phyloP scores from a whole-genome alignment of 163 green algal genomes.

The Scenedesmus sp. region DNA sequence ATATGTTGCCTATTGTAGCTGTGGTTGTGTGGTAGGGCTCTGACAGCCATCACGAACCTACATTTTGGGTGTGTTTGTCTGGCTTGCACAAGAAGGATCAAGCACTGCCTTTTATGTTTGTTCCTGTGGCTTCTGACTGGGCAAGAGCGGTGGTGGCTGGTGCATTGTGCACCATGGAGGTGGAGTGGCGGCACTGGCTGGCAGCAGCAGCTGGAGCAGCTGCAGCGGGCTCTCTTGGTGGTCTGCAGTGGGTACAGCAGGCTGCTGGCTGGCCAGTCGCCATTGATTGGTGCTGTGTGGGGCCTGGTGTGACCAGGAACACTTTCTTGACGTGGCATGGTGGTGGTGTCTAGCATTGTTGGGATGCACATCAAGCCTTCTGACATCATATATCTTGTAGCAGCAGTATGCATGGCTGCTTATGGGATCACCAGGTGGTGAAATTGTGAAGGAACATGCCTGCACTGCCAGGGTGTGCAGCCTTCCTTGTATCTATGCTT shows the following conservation, averaged over 20 bases:
- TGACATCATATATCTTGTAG: background rate
- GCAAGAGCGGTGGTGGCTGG: background rate
- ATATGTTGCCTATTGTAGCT: background rate
- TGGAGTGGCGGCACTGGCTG: background rate
- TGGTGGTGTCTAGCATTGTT: background rate
- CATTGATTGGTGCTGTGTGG: background rate
- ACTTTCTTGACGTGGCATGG: background rate
- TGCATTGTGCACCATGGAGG: background rate
- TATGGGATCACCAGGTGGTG: background rate
- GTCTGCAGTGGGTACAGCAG: background rate
- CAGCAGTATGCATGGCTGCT: background rate
- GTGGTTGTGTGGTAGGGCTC: background rate
- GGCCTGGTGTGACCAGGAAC: background rate
- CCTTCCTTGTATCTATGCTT: background rate
- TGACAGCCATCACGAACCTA: slow-evolving; percentile 10
- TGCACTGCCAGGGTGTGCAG: background rate
- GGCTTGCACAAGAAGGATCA: background rate
- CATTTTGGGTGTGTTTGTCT: background rate
- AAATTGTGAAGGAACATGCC: background rate
- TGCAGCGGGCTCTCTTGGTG: background rate
- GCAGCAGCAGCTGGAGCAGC: background rate
- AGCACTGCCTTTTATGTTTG: background rate
- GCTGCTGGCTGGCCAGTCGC: background rate
- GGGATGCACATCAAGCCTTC: too few species aligned
- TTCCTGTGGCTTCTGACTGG: background rate